These are phyloP conservation scores for Neofusicoccum sp. DNA, from an alignment of 2,329 filamentous ascomycete genomes.

Conservation along the genomic window DNA sequence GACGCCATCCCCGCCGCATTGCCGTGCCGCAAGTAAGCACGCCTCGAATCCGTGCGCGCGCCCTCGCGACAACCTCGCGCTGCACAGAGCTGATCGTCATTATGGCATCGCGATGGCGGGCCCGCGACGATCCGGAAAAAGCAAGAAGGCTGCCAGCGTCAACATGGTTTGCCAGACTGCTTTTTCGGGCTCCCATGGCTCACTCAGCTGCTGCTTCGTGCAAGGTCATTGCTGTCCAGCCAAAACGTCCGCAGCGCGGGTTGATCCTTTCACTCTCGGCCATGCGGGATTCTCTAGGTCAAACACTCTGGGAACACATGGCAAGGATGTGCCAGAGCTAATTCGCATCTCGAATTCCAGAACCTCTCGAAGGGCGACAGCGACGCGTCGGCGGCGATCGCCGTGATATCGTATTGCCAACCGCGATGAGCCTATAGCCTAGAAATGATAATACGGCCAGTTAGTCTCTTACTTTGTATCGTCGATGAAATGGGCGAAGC, in stretches of 20 bases:
- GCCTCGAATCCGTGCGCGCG: not conserved
- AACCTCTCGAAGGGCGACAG: too few species aligned
- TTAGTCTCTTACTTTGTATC: too few species aligned
- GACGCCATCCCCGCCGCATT: not conserved
- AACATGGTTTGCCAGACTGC: not conserved
- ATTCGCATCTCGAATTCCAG: not conserved
- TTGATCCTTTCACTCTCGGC: not conserved
- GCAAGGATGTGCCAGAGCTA: not conserved
- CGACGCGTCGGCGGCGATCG: too few species aligned
- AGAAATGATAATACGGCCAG: too few species aligned
- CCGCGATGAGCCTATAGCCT: too few species aligned
- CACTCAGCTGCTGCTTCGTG: not conserved
- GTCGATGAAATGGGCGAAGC: too few species aligned
- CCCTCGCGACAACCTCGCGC: not conserved
- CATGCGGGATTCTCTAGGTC: not conserved
- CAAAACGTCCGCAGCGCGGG: not conserved
- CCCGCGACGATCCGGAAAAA: conserved; percentile 15
- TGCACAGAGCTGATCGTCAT: conserved; percentile 14
- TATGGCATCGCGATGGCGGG: conserved; percentile 9
- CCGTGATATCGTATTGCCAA: too few species aligned
- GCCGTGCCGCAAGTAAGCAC: not conserved
- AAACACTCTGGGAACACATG: not conserved
- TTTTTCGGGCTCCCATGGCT: too few species aligned
- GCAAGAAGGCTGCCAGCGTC: not conserved
- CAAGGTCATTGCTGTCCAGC: not conserved